Percentiles rank a stretch among this genome's conserved stretches.
phyloP scores from a whole-genome alignment of 768 basidiomycete species.

The Suillus variegatus region DNA sequence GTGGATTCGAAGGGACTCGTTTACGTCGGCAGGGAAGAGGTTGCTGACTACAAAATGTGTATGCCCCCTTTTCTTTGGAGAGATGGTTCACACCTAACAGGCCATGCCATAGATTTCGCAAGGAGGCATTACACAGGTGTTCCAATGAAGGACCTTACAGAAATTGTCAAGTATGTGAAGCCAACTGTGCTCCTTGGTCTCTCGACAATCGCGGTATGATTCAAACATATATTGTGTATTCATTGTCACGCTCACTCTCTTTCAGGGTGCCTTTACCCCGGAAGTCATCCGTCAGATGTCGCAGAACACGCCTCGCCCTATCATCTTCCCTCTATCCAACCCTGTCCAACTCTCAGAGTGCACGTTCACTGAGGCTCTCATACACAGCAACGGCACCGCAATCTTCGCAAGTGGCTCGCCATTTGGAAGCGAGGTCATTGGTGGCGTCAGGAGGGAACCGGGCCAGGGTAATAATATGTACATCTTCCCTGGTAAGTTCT shows the following conservation, averaged over 20 bases:
- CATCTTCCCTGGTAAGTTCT: constrained; percentile 62
- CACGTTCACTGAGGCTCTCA: constrained; percentile 74
- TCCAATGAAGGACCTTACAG: constrained; percentile 71
- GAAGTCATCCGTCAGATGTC: constrained; percentile 77
- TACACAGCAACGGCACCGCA: constrained; percentile 68
- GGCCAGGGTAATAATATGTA: constrained; percentile 98
- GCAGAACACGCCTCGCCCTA: constrained; percentile 76
- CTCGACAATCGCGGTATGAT: constrained; percentile 69
- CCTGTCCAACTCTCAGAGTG: constrained; percentile 83
- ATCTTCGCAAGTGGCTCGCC: constrained; percentile 91
- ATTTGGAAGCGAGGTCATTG: constrained; percentile 64
- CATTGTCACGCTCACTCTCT: background rate
- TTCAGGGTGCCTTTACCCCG: constrained; percentile 70
- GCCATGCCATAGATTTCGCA: constrained; percentile 64
- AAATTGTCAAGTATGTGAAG: constrained; percentile 78
- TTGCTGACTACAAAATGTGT: constrained; percentile 88
- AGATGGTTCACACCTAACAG: constrained; percentile 11
- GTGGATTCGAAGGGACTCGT: constrained; percentile 88
- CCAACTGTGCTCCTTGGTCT: constrained; percentile 90
- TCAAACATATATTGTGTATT: constrained; percentile 2
- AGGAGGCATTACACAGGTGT: constrained; percentile 78
- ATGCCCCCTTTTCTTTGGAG: constrained; percentile 21
- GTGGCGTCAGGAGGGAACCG: constrained; percentile 61
- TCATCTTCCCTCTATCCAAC: constrained; percentile 93
- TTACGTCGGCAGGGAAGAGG: constrained; percentile 65